Evolutionary conservation across 2,329 filamentous ascomycete species (phyloP).

Genomic region (Clonostachys solani): DNA sequence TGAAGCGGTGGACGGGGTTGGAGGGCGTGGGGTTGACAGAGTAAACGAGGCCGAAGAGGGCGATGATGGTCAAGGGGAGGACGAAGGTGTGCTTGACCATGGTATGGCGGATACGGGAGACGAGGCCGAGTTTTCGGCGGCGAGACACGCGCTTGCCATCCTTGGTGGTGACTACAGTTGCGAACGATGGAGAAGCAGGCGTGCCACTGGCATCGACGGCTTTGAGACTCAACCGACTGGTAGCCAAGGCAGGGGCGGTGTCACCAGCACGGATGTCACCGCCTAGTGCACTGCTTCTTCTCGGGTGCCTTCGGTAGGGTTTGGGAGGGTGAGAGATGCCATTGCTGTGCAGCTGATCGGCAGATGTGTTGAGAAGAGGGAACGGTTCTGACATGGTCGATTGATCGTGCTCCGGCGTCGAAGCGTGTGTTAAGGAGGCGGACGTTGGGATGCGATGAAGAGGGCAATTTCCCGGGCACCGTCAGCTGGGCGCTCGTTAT

Average conservation of each 20-base stretch:
- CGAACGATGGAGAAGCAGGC: constrained; percentile 4
- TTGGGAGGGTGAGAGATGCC: constrained; percentile 24
- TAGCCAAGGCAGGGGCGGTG: constrained; percentile 49
- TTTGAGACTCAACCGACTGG: constrained; percentile 41
- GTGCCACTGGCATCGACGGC: constrained; percentile 1
- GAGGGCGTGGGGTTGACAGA: constrained; percentile 69
- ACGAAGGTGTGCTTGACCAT: constrained; percentile 59
- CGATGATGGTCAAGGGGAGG: constrained; percentile 64
- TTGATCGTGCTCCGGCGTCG: no score
- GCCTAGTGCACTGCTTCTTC: constrained; percentile 50
- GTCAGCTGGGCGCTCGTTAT: no score
- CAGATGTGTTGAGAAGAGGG: constrained; percentile 46
- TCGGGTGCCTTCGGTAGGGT: constrained; percentile 37
- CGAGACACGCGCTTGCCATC: constrained; percentile 41
- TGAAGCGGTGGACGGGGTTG: constrained; percentile 75
- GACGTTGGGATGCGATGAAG: no score
- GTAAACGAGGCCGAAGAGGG: constrained; percentile 63
- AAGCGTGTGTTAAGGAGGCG: no score
- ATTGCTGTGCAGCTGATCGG: constrained; percentile 40
- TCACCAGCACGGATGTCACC: constrained; percentile 48
- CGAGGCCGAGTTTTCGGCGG: constrained; percentile 47
- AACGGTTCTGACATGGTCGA: constrained; percentile 48
- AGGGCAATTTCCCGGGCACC: no score
- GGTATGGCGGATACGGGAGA: constrained; percentile 44
- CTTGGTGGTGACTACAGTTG: not conserved